Conservation (phyloP, 371 early-diverging fungal species). For the Phascolomyces articulosus region DNA sequence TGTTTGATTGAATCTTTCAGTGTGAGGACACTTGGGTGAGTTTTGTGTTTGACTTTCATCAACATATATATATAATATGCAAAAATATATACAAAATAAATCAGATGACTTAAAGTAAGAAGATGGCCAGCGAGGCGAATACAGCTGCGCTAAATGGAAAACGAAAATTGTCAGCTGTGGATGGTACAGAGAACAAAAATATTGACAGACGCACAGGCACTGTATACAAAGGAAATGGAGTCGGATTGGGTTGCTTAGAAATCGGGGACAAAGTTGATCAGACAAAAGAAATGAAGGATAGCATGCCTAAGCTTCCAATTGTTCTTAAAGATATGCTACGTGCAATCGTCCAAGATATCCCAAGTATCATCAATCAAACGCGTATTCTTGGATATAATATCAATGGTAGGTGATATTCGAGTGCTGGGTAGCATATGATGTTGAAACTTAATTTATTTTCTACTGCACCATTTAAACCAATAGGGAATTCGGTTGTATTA, state of each 20-base stretch:
- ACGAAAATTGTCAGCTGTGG: slow-evolving; percentile 16
- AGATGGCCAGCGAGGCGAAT: slow-evolving; percentile 14
- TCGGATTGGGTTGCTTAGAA: slow-evolving; percentile 18
- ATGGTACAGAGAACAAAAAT: slow-evolving; percentile 5
- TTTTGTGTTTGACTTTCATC: neutral
- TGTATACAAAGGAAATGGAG: slow-evolving; percentile 8
- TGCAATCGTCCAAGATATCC: neutral
- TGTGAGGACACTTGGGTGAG: neutral
- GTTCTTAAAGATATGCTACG: slow-evolving; percentile 19
- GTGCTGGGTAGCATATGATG: neutral
- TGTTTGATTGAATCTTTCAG: neutral
- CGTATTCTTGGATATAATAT: slow-evolving; percentile 18
- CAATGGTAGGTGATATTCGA: slow-evolving; percentile 8
- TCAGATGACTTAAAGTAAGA: slow-evolving; percentile 11
- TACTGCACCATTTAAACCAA: neutral
- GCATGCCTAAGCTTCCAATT: slow-evolving; percentile 11
- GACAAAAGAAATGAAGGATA: slow-evolving; percentile 11
- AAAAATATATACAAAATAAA: neutral
- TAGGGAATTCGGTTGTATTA: slow-evolving; percentile 14
- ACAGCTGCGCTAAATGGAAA: slow-evolving; percentile 6
- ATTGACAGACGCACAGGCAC: slow-evolving; percentile 15
- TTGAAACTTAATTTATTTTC: neutral
- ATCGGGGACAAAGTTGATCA: neutral
- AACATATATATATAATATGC: neutral
- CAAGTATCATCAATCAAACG: neutral